phyloP scores from a whole-genome alignment of 2,329 filamentous ascomycete genomes.

The Aspergillus versicolor region DNA sequence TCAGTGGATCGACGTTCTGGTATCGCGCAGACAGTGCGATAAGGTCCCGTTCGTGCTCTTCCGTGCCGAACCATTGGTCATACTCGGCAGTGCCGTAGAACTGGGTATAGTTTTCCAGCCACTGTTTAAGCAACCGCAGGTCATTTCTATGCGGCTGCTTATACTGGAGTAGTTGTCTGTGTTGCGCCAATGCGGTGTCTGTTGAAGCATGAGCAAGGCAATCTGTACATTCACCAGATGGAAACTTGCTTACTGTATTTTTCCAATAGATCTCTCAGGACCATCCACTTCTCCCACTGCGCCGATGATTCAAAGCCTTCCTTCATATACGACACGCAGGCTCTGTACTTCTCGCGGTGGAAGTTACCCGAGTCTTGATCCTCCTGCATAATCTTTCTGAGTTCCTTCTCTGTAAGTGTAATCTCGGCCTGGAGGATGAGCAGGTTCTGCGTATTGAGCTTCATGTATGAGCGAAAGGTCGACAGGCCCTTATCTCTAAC shows the following conservation, averaged over 20 bases:
- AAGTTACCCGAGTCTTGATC: neutral
- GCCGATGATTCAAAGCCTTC: neutral
- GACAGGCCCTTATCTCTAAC: slow-evolving; percentile 5
- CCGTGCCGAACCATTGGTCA: slow-evolving; percentile 3
- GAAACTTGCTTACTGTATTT: slow-evolving; percentile 9
- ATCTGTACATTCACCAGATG: neutral
- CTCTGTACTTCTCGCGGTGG: neutral
- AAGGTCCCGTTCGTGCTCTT: neutral
- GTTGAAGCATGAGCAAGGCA: neutral
- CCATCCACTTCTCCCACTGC: slow-evolving; percentile 13
- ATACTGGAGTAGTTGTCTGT: slow-evolving; percentile 8
- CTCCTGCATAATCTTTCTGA: neutral
- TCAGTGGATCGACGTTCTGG: slow-evolving; percentile 7
- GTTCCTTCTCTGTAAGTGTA: neutral
- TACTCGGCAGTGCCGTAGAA: neutral
- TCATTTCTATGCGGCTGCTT: slow-evolving; percentile 5
- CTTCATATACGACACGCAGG: slow-evolving; percentile 6
- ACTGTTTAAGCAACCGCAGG: neutral
- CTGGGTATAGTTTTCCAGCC: slow-evolving; percentile 1
- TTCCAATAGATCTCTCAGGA: slow-evolving; percentile 9
- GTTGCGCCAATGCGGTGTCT: slow-evolving; percentile 13
- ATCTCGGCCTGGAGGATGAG: slow-evolving; percentile 14
- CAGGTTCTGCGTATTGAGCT: slow-evolving; percentile 11
- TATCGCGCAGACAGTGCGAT: slow-evolving; percentile 5
- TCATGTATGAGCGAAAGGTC: slow-evolving; percentile 11